Evolutionary conservation across 2,329 filamentous ascomycete species (phyloP), one percentile per base, ranked within the genome.

Genomic region (Sporothrix pseudoabietina): DNA sequence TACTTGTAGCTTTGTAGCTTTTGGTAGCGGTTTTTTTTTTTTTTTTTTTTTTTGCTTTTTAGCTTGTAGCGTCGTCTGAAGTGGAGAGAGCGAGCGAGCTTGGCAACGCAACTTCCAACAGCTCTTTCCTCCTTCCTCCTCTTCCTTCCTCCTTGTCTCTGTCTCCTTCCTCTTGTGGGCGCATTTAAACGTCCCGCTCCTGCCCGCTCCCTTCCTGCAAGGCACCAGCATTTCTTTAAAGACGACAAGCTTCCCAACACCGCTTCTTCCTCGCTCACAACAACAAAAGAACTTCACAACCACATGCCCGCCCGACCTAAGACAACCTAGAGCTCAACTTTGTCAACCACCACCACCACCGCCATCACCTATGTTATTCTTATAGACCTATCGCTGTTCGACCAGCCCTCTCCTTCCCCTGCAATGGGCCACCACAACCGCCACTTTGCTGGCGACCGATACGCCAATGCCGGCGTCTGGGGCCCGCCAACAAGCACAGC

Each of bases 401-500:
- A 16, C 26, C 54, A 4, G 2, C 30, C 54, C 9, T 10, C 9
- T 10, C 54, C 26, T 35, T 63, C 32, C 9, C 6, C 16, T 19
- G 16, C 39, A 30, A 80, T 80, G 79, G 78, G 77, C 26, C 78
- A 80, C 71, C 78, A 80, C 71, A 78, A 79, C 55, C 75, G 76
- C 26, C 78, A 78, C 49, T 79, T 74, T 72, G 35, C 74, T 2
- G 79, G 79, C 70, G 79, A 80, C 70, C 75, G 72, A 2, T 74
- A 77, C n/a, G 72, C 78, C 47, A 49, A 61, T 7, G 68, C 72
- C 2, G 80, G 78, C 47, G 72, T 74, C 26, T 81, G 79, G 79
- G 77, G 79, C 22, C 69, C 78, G n/a, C 77, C 79, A 2, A 78
- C 78, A 3, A 80, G 80, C 74, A 77, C 75, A 4, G 79, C 79